Base-by-base conservation (phyloP, 2,329 filamentous ascomycete genomes). In the Xylaria sp. region DNA sequence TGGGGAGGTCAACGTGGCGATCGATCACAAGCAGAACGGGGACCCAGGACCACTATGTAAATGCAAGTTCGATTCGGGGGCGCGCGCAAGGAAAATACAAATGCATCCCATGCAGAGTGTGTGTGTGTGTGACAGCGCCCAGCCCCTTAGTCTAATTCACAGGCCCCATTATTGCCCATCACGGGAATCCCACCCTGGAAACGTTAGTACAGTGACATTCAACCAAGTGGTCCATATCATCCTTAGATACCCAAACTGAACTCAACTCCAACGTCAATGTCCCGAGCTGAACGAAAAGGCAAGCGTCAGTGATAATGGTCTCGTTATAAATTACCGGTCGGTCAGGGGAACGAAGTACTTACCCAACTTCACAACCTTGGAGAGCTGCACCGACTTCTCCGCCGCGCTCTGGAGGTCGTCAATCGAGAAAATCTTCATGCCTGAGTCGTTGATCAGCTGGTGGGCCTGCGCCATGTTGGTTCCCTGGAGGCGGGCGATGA, bases 381-480 rank as follows among this genome's bases (percentile, higher is more conserved):
- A 97, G 77, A 99, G 93, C 78, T 99, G 93, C 63, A 99, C 94
- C 24, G 92, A 90, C 84, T 96, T 97, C 85, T 97, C 94, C 62
- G 94, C 94, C 39, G 94, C 94, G 72, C 79, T 94, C 80, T 99
- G 94, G 69, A 99, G 85, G 78, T 99, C 94, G 72, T 97, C 93
- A 60, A 99, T 97, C 70, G 91, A 95, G 85, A 99, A 99, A 78
- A 99, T 99, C 88, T 99, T 99, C 71, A 99, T 86, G 68, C 94
- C 92, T 50, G 92, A 95, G 74, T 99, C 92, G 82, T 94, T 96
- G 80, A 99, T 92, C 80, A 82, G 78, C 82, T 94, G 86, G 77
- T 94, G 92, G 60, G 94, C 94, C 75, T 88, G 83, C 78, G 97
- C 92, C 84, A 96, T 92, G 83, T 99, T 99, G 75, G 94, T 99